Conservation (phyloP, 129 eudicot species). For the Kitagawia praeruptora region DNA sequence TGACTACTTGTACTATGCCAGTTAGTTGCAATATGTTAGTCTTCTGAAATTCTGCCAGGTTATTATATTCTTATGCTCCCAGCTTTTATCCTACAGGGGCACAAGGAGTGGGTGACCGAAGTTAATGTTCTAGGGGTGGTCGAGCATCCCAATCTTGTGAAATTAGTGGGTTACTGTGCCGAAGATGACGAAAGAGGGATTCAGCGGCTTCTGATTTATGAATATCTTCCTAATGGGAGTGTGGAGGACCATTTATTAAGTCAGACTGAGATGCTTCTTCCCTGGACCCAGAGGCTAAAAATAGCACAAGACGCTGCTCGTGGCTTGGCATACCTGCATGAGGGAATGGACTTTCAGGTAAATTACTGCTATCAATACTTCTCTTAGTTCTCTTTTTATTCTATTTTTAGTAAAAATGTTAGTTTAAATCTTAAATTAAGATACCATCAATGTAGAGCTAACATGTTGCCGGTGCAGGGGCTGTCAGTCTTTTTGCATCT, state of each 20-base stretch:
- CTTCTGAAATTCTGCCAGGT: not conserved
- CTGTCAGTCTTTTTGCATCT: not conserved
- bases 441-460: not conserved
- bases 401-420: not conserved
- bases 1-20: not conserved
- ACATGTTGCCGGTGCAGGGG: not conserved
- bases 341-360: conserved; percentile 88
- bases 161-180: conserved; percentile 73
- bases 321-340: conserved; percentile 74
- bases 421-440: not conserved
- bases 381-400: not conserved
- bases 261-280: conserved; percentile 40
- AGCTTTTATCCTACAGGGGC: conserved; percentile 50
- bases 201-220: conserved; percentile 73
- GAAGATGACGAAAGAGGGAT: conserved; percentile 93
- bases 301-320: conserved; percentile 92
- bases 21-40: not conserved
- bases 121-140: conserved; percentile 79
- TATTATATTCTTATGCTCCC: not conserved
- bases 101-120: conserved; percentile 92
- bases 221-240: conserved; percentile 78
- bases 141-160: conserved; percentile 85
- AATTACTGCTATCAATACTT: not conserved
- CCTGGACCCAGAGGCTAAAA: conserved; percentile 77
- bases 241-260: conserved; percentile 75